A percentile compares a stretch with the other conserved stretches of the same genome.
phyloP scores from a whole-genome alignment of 345 rosid species.

The Melaleuca quinquenervia region DNA sequence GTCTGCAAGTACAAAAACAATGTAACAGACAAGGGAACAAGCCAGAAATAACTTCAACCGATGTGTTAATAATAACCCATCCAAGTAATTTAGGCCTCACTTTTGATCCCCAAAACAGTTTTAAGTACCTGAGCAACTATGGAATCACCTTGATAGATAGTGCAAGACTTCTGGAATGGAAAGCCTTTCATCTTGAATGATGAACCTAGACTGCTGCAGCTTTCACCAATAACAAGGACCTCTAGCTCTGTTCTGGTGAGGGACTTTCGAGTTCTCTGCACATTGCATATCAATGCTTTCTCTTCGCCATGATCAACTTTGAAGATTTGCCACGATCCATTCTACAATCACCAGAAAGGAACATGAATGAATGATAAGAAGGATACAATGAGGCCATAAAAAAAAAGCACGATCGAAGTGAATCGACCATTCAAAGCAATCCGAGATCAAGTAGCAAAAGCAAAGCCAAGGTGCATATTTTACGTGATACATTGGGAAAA shows the following conservation, averaged over 20 bases:
- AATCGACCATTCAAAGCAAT: neutral
- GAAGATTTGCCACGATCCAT: conserved; percentile 55
- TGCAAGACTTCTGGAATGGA: conserved; percentile 74
- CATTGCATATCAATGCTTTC: conserved; percentile 44
- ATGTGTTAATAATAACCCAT: neutral
- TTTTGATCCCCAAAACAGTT: neutral
- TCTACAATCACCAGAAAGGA: conserved; percentile 28
- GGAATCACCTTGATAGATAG: conserved; percentile 47
- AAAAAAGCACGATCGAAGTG: neutral
- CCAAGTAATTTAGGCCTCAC: neutral
- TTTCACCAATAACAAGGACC: conserved; percentile 22
- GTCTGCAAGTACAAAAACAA: conserved; percentile 43
- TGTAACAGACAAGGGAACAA: neutral
- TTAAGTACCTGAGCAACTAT: conserved; percentile 70
- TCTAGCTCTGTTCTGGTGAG: conserved; percentile 49
- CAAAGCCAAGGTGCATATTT: neutral
- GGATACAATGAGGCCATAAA: neutral
- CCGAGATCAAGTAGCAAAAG: neutral
- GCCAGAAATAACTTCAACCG: neutral
- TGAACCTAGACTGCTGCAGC: neutral
- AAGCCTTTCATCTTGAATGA: conserved; percentile 52
- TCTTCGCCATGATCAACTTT: conserved; percentile 17
- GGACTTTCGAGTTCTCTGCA: conserved; percentile 33
- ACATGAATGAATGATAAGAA: neutral
- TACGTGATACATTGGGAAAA: neutral